Base-by-base conservation (phyloP, 2,329 filamentous ascomycete species). In the Verticillium albo-atrum region DNA sequence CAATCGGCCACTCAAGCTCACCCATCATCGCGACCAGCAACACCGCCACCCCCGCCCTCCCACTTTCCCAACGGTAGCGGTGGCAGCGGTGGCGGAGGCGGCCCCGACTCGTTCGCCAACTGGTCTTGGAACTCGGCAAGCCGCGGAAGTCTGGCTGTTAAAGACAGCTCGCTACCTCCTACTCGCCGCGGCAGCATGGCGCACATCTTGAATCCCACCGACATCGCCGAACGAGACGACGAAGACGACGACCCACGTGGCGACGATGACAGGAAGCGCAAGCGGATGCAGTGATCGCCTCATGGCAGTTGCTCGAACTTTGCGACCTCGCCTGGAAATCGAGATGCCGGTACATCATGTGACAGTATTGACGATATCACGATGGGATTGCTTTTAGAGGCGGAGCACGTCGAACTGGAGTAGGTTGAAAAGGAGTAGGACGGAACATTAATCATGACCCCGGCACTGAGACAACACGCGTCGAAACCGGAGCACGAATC, bases 241-340 rank as follows among this genome's bases (percentile, higher is more conserved):
- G 83, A 85, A 59, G 83, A 84, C 59, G 82, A 82, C 53, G 82
- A 83, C 51, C 75, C 74, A 0, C 74, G 82, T 32, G 82, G 80
- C 25, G 82, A 86, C 25, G 82, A 85, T 12, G 83, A 85, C 64
- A 77, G 83, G 52, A 89, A 89, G 70, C 78, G 86, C 60, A 88
- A 88, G 71, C 79, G 86, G 58, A 73, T 87, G 65, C 77, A 82
- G 65, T 85, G 65, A 68, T 35, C 27, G 17, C 25, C 51, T 42
- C 47, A 27, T 7, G 23, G 54, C 32, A 42, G 10, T 17, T 32
- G 23, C 30, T 23, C 28, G 27, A n/a, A 54, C 15, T 34, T 17
- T 12, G 30, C 52, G n/a, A 20, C 28, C 23, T 20, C 17, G 42
- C 20, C 42, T 50, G 20, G 20, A 26, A 23, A 50, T 50, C 20